Evolutionary conservation across 116 monocot species (phyloP), one percentile per base, ranked within the genome.

Genomic region (Thalassia testudinum): DNA sequence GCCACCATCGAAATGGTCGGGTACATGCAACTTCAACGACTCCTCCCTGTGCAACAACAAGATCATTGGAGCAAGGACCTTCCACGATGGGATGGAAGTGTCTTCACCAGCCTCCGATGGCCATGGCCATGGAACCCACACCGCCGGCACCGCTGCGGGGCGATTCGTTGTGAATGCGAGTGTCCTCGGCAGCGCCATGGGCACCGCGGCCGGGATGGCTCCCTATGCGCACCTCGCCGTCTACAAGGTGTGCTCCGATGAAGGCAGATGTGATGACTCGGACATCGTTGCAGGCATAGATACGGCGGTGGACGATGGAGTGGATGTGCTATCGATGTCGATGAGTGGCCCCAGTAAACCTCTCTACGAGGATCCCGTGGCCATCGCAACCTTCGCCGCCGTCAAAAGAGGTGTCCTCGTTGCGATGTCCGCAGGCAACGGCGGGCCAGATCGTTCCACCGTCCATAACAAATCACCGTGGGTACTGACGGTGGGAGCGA

Each of bases 281-380:
- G 66, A 76, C 43, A 50, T 70, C 14, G 34, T 70, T 0, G 70
- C 70, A n/a, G 76, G 51, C 19, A 59, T 71, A 49, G 71, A 71
- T 50, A 38, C 37, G 6, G 77, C 77, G 1, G 71, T 77, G 13
- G 47, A 23, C 49, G 77, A 77, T 24, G 77, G 71, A 28, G 63
- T 77, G 1, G 77, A 71, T 42, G 47, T 76, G 0, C 57, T 76
- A 43, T 70, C 76, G 3, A 6, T 66, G 8, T 76, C 76, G 0
- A 23, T 71, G 1, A 72, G 77, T 12, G 57, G 55, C 37, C 24
- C 27, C 21, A 34, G 53, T 15, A 29, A n/a, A 0, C 42, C 50
- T 7, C 58, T 56, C 23, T 45, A 64, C 34, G 23, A 23, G 16
- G 57, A 78, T 26, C 37, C 54, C 0, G 47, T 69, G 11, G 72